Conservation (phyloP, 768 basidiomycete species). For the Auriculariales sp. region DNA sequence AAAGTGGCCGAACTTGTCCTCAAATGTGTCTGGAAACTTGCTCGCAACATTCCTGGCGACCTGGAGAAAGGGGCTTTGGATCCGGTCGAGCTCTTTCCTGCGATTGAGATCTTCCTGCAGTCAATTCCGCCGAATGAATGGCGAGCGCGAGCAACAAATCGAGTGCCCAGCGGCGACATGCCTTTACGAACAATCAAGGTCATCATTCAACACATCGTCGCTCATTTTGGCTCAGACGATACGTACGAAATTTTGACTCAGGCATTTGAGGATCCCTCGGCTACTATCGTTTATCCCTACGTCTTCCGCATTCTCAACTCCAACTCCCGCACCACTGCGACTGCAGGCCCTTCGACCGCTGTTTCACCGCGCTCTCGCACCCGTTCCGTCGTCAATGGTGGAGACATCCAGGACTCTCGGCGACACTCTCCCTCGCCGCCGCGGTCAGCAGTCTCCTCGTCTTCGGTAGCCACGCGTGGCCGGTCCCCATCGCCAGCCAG, state of each 20-base stretch:
- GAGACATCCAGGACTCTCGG: no score
- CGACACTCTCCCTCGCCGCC: neutral
- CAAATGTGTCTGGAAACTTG: conserved; percentile 97
- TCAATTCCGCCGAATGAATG: conserved; percentile 93
- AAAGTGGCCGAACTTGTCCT: conserved; percentile 86
- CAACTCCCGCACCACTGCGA: conserved; percentile 15
- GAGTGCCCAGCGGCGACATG: conserved; percentile 94
- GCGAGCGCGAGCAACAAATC: conserved; percentile 80
- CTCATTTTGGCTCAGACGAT: conserved; percentile 64
- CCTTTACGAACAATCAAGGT: conserved; percentile 95
- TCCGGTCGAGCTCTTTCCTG: conserved; percentile 77
- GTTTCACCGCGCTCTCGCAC: neutral
- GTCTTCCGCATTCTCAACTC: conserved; percentile 85
- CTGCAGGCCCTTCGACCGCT: conserved; percentile 5
- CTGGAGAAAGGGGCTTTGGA: conserved; percentile 66
- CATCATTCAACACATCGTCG: conserved; percentile 91
- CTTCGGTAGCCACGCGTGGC: neutral
- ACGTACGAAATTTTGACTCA: conserved; percentile 83
- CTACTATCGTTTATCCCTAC: conserved; percentile 93
- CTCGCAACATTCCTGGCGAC: conserved; percentile 86
- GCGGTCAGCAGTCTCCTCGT: neutral
- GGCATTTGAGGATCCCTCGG: conserved; percentile 91
- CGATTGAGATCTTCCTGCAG: conserved; percentile 88
- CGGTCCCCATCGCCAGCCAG: neutral
- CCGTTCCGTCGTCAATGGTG: no score